Conservation (phyloP, 2,329 filamentous ascomycete genomes). For the Xylaria sp. region DNA sequence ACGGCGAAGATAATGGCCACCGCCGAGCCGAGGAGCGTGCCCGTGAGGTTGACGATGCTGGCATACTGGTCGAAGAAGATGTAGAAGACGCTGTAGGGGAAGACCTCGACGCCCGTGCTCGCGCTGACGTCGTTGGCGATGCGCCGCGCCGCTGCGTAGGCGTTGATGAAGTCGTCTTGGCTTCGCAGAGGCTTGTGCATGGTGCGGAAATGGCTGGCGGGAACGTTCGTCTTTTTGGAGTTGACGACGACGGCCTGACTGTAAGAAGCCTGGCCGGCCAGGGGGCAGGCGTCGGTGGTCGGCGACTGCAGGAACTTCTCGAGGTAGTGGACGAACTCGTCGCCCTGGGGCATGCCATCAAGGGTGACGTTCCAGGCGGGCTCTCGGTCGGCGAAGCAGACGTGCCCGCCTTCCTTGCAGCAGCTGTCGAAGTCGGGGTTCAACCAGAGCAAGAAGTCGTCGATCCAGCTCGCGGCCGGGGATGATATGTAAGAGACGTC, state of each 20-base stretch:
- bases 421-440: conserved; percentile 78
- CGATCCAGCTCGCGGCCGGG: conserved; percentile 91
- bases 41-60: conserved; percentile 78
- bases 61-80: conserved; percentile 99
- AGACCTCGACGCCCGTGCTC: conserved; percentile 77
- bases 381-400: conserved; percentile 77
- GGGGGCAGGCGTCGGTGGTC: conserved; percentile 80
- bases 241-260: conserved; percentile 82
- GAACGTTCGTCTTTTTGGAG: conserved; percentile 64
- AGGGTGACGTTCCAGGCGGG: conserved; percentile 90
- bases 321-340: conserved; percentile 88
- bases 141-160: conserved; percentile 85
- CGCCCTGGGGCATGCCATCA: conserved; percentile 85
- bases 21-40: conserved; percentile 77
- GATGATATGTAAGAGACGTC: conserved; percentile 87
- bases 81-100: conserved; percentile 97
- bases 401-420: conserved; percentile 70
- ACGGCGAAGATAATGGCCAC: conserved; percentile 84
- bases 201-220: conserved; percentile 89
- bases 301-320: conserved; percentile 80
- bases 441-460: conserved; percentile 96
- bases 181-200: conserved; percentile 84
- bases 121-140: conserved; percentile 77
- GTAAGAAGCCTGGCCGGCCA: conserved; percentile 88
- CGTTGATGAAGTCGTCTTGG: conserved; percentile 89